phyloP scores from a whole-genome alignment of 208 protist genomes.

The Leishmania braziliensis region DNA sequence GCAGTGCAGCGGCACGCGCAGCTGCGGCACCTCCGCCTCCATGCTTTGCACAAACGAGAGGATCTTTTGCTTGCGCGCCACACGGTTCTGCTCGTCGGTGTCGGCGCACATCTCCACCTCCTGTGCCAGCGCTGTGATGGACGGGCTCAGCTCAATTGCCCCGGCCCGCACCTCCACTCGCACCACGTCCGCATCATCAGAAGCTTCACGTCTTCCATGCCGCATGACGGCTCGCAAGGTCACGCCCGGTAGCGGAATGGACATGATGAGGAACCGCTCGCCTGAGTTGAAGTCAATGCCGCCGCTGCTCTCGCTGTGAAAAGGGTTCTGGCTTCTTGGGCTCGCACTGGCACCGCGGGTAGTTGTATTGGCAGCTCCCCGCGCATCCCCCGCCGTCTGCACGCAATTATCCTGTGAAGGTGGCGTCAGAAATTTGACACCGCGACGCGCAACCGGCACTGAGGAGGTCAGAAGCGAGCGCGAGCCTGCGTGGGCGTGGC shows the following conservation, averaged over 20 bases:
- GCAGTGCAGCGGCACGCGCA: constrained; percentile 40
- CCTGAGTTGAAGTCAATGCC: constrained; percentile 33
- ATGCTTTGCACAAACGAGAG: constrained; percentile 39
- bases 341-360: not conserved
- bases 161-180: constrained; percentile 66
- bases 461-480: constrained; percentile 1
- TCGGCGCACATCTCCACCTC: constrained; percentile 69
- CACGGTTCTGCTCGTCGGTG: constrained; percentile 28
- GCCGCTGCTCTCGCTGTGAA: constrained; percentile 1
- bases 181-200: constrained; percentile 46
- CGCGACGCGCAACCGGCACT: constrained; percentile 13
- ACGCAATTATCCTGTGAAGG: constrained; percentile 3
- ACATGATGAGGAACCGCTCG: constrained; percentile 43
- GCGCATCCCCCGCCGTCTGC: not conserved
- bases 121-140: constrained; percentile 61
- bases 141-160: constrained; percentile 74
- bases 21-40: constrained; percentile 38
- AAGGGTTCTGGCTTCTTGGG: constrained; percentile 5
- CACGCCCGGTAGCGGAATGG: constrained; percentile 62
- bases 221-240: constrained; percentile 34
- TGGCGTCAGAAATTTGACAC: constrained; percentile 25
- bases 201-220: constrained; percentile 10
- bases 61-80: constrained; percentile 32
- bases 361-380: not conserved
- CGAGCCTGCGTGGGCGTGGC: constrained; percentile 5